These are phyloP conservation scores for Cyphellophora attinorum DNA, from an alignment of 2,329 filamentous ascomycete species.

Conservation along the genomic window DNA sequence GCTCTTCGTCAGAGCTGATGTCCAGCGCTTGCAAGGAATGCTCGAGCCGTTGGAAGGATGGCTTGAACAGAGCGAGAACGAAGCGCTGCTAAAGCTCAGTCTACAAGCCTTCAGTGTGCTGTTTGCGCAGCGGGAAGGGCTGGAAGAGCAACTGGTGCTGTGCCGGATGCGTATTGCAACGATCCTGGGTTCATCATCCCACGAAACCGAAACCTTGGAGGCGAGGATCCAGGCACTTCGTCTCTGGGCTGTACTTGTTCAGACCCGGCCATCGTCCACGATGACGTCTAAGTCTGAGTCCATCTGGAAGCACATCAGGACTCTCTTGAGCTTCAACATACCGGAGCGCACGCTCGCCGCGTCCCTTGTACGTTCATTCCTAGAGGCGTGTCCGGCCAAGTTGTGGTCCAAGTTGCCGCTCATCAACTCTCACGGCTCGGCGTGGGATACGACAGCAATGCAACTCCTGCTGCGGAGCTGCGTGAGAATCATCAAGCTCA, in stretches of 20 bases:
- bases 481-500: constrained; percentile 51
- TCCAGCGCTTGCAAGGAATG: constrained; percentile 61
- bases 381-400: constrained; percentile 62
- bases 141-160: constrained; percentile 33
- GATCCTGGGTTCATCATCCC: constrained; percentile 2
- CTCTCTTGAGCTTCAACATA: constrained; percentile 60
- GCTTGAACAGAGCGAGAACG: constrained; percentile 65
- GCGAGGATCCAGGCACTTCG: constrained; percentile 65
- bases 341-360: constrained; percentile 64
- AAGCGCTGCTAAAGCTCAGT: constrained; percentile 60
- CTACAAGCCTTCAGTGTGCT: constrained; percentile 77
- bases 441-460: constrained; percentile 57
- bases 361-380: constrained; percentile 64
- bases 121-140: constrained; percentile 61
- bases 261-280: constrained; percentile 54
- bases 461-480: constrained; percentile 47
- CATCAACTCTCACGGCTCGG: constrained; percentile 60
- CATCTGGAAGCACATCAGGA: constrained; percentile 64
- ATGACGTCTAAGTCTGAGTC: constrained; percentile 50
- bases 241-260: constrained; percentile 57
- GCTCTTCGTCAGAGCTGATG: constrained; percentile 68
- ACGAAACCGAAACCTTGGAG: constrained; percentile 49
- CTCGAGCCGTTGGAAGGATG: constrained; percentile 62
- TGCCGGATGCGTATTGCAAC: constrained; percentile 8
- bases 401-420: constrained; percentile 50